Percentiles rank a stretch among this genome's conserved stretches.
Evolutionary conservation across 225 moss, liverwort and hornwort genomes (phyloP).

Genomic region (Takakia lepidozioides): DNA sequence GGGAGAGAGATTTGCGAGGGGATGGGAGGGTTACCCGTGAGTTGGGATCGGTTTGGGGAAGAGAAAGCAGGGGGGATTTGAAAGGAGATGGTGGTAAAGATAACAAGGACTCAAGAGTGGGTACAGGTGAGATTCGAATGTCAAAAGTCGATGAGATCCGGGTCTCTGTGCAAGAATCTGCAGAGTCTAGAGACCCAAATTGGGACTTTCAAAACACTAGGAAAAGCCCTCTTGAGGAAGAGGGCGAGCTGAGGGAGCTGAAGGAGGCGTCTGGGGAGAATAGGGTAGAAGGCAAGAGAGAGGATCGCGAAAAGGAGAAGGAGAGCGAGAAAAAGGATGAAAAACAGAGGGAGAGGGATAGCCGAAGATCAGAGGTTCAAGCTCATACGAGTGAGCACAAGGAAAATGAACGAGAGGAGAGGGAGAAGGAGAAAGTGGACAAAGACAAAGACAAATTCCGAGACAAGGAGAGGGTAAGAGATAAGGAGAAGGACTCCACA

Average conservation of each 20-base stretch:
- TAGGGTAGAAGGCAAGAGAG: constrained; percentile 8
- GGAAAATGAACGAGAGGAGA: constrained; percentile 34
- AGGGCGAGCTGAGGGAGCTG: too few relatives aligned
- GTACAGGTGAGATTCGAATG: too few relatives aligned
- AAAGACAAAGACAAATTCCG: constrained; percentile 38
- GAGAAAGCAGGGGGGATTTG: constrained; percentile 8
- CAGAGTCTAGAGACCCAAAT: too few relatives aligned
- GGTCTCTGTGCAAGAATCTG: too few relatives aligned
- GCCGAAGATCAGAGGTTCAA: constrained; percentile 6
- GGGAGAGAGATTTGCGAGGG: constrained; percentile 12
- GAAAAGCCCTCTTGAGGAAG: too few relatives aligned
- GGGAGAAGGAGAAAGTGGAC: constrained; percentile 54
- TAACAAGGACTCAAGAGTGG: too few relatives aligned
- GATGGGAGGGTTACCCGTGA: constrained; percentile 22
- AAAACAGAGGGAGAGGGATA: constrained; percentile 11
- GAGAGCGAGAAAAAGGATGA: constrained; percentile 51
- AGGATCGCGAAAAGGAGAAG: constrained; percentile 34
- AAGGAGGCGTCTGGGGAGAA: too few relatives aligned
- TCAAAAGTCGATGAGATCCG: too few relatives aligned
- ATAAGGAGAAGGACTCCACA: constrained; percentile 41
- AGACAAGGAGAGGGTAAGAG: constrained; percentile 33
- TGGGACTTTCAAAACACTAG: too few relatives aligned
- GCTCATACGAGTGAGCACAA: constrained; percentile 9
- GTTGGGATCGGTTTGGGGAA: constrained; percentile 5
- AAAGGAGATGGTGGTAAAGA: too few relatives aligned